phyloP scores from a whole-genome alignment of 2,329 filamentous ascomycete genomes.

The Hypoxylon sp. region DNA sequence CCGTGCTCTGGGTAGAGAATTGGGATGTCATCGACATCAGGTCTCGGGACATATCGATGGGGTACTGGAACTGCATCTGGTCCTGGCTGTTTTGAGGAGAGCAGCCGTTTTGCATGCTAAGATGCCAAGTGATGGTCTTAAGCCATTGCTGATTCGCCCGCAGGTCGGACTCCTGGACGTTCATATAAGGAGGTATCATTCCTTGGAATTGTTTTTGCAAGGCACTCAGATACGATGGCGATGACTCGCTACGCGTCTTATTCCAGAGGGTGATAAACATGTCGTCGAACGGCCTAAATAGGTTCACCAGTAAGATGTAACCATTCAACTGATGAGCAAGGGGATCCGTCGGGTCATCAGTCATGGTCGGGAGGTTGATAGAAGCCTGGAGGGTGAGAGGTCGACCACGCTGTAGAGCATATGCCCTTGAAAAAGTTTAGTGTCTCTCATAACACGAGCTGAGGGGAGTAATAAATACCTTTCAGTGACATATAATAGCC shows the following conservation, averaged over 20 bases:
- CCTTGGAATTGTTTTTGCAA: constrained; percentile 73
- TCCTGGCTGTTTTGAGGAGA: constrained; percentile 61
- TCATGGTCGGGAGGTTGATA: constrained; percentile 72
- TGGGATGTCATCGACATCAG: constrained; percentile 75
- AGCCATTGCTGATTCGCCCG: constrained; percentile 73
- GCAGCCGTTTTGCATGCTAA: constrained; percentile 67
- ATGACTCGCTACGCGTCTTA: constrained; percentile 69
- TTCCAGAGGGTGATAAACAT: constrained; percentile 74
- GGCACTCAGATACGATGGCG: constrained; percentile 65
- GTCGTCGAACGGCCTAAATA: constrained; percentile 76
- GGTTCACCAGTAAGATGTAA: constrained; percentile 70
- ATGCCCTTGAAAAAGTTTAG: constrained; percentile 62
- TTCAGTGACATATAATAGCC: constrained; percentile 78
- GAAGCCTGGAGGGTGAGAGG: constrained; percentile 77
- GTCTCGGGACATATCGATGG: constrained; percentile 71
- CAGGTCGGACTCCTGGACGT: constrained; percentile 65
- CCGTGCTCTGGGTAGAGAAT: constrained; percentile 78
- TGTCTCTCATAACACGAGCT: background rate
- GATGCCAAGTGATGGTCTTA: constrained; percentile 72
- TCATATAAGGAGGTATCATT: constrained; percentile 64
- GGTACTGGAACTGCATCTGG: constrained; percentile 72
- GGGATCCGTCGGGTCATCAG: constrained; percentile 70
- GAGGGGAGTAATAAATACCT: constrained; percentile 59
- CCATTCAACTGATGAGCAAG: constrained; percentile 64
- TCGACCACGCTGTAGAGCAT: constrained; percentile 76